Base-by-base conservation (phyloP, 176 grass and related monocot species). In the Bonia amplexicaulis region DNA sequence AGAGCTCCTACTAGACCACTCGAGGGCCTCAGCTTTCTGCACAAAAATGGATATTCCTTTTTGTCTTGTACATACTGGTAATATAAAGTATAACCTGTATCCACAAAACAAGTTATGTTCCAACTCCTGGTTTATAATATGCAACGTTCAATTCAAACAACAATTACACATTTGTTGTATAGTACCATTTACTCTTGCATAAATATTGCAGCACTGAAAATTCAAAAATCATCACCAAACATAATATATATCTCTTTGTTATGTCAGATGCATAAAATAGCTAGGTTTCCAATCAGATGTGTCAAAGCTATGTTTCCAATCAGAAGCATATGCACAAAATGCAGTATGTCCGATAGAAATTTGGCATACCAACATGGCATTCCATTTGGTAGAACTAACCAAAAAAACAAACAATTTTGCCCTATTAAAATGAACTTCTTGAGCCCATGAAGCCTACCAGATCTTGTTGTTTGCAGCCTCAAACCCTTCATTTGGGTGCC, bases 81-180 rank as follows among this genome's bases (percentile, higher is more conserved):
- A 88, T 98, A 98, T 64, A 88, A 89, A 92, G 86, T 98, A 98
- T 64, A 88, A 89, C 91, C 96, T 98, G 77, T n/a, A 79, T 70
- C 27, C 51, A 49, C 40, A 93, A 33, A 31, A 67, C 0, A 51
- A 60, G 23, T 66, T 59, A 58, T 49, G 45, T 53, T 82, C 19
- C 44, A 73, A 64, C 1, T 37, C 72, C 44, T 9, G 9, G n/a
- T 58, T 58, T 58, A 58, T 58, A 23, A 5, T 45, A 58, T 61
- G 40, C 31, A 71, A 11, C 25, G n/a, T 13, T 63, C 3, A 20
- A 40, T 27, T 58, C 57, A 68, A 39, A 52, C 26, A 25, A 4
- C 4, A 57, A 69, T 23, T 61, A 33, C 42, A 64, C 41, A 44
- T 17, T 70, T 33, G 2, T 6, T 69, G 13, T 69, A 55, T 12